Percentiles rank a stretch among this genome's conserved stretches.
These are phyloP conservation scores for Mucor plumbeus DNA, from an alignment of 371 early-diverging fungal genomes.

Conservation along the genomic window DNA sequence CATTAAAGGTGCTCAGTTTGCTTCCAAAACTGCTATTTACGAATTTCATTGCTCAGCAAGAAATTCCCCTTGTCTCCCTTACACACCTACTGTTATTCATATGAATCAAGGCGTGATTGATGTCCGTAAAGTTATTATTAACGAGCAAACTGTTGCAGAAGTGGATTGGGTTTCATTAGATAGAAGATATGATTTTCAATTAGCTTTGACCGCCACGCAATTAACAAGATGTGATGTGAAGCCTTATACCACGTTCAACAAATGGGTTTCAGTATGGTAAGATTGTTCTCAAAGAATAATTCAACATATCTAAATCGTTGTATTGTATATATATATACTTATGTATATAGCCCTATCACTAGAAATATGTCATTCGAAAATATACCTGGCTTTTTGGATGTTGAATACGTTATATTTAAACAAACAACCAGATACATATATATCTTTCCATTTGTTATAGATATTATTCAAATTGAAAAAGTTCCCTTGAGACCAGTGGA, in stretches of 20 bases:
- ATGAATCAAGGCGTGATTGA: slow-evolving; percentile 44
- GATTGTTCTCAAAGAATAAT: too few species aligned
- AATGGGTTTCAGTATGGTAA: slow-evolving; percentile 51
- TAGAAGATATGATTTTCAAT: slow-evolving; percentile 50
- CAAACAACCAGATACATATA: slow-evolving; percentile 33
- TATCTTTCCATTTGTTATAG: slow-evolving; percentile 43
- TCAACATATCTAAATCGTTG: too few species aligned
- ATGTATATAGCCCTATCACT: slow-evolving; percentile 41
- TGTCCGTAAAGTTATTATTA: slow-evolving; percentile 40
- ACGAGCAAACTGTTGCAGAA: slow-evolving; percentile 33
- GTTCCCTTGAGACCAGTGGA: slow-evolving; percentile 29
- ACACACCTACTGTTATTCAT: slow-evolving; percentile 34
- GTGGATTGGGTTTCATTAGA: slow-evolving; percentile 51
- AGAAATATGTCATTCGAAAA: slow-evolving; percentile 47
- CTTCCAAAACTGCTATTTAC: slow-evolving; percentile 22
- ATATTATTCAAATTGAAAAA: slow-evolving; percentile 45
- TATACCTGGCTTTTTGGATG: slow-evolving; percentile 45
- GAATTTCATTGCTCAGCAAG: slow-evolving; percentile 51
- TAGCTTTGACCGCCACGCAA: slow-evolving; percentile 34
- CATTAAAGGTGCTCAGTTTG: background rate
- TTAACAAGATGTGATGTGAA: slow-evolving; percentile 43
- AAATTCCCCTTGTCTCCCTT: slow-evolving; percentile 35
- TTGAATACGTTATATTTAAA: slow-evolving; percentile 37
- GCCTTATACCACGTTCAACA: slow-evolving; percentile 54
- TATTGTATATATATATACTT: too few species aligned